phyloP scores from a whole-genome alignment of 2,329 filamentous ascomycete species.

The Fusarium goolgardi region DNA sequence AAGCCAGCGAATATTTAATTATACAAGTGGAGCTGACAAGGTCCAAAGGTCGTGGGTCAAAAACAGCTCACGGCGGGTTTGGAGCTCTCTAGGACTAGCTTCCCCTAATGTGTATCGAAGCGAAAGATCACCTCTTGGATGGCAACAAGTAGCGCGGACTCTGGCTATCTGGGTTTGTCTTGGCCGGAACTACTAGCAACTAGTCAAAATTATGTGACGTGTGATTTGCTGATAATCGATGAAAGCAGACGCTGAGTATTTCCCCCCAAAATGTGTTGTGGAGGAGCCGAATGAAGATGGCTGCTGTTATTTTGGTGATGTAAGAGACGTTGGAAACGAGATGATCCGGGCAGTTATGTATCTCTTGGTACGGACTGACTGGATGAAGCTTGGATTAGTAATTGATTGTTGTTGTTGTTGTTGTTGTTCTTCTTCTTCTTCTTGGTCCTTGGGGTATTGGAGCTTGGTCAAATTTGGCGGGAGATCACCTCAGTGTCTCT shows the following conservation, averaged over 20 bases:
- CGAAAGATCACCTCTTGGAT: slow-evolving; percentile 33
- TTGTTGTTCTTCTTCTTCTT: no score
- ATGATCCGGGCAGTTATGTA: not conserved
- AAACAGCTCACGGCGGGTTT: slow-evolving; percentile 36
- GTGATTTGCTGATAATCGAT: slow-evolving; percentile 30
- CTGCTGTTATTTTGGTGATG: not conserved
- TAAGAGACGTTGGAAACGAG: not conserved
- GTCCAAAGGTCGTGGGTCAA: slow-evolving; percentile 24
- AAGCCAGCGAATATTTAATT: slow-evolving; percentile 28
- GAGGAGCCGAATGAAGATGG: slow-evolving; percentile 2
- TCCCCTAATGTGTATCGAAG: slow-evolving; percentile 17
- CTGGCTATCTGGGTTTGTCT: slow-evolving; percentile 21
- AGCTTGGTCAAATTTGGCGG: slow-evolving; percentile 37
- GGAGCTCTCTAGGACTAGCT: slow-evolving; percentile 27
- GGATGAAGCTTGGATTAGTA: not conserved
- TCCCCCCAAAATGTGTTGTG: slow-evolving; percentile 21
- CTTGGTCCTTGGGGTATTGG: slow-evolving; percentile 12
- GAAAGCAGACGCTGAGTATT: slow-evolving; percentile 13
- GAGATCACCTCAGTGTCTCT: slow-evolving; percentile 42
- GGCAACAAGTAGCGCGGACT: slow-evolving; percentile 20
- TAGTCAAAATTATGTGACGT: slow-evolving; percentile 28
- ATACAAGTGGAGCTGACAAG: slow-evolving; percentile 32
- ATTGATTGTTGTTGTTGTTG: not conserved
- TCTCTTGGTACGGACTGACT: not conserved
- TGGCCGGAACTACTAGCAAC: slow-evolving; percentile 37